Conservation (phyloP, 1,139 yeast genomes). For the Cylindricascospora bacillispora region DNA sequence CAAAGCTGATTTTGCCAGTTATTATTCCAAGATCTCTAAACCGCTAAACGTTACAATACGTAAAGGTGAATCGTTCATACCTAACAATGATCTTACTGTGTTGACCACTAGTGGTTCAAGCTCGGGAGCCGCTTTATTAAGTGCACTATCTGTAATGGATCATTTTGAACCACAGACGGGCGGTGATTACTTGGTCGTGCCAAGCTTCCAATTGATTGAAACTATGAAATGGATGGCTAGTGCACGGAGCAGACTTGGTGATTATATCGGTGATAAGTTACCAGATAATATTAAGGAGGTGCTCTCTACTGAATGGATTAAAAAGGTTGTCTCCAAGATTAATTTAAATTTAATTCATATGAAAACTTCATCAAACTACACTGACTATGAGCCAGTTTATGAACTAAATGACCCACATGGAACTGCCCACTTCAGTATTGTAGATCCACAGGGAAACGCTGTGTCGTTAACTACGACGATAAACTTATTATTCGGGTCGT, state of each 20-base stretch:
- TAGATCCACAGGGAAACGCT: conserved; percentile 58
- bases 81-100: conserved; percentile 39
- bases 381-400: conserved; percentile 65
- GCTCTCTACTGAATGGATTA: conserved; percentile 42
- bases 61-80: conserved; percentile 13
- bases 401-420: conserved; percentile 72
- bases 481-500: conserved; percentile 73
- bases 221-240: conserved; percentile 90
- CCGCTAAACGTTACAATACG: conserved; percentile 37
- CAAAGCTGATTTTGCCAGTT: conserved; percentile 49
- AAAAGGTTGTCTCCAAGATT: conserved; percentile 34
- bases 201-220: conserved; percentile 65
- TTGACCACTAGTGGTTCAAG: conserved; percentile 67
- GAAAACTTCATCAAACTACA: conserved; percentile 49
- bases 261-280: conserved; percentile 28
- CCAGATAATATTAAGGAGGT: conserved; percentile 28
- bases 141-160: conserved; percentile 57
- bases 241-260: conserved; percentile 75
- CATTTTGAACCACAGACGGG: conserved; percentile 30
- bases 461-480: conserved; percentile 84
- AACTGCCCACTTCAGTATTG: conserved; percentile 72
- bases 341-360: conserved; percentile 6
- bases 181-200: conserved; percentile 33
- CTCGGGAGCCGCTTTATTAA: conserved; percentile 68
- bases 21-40: conserved; percentile 40